Evolutionary conservation across 345 rosid species (phyloP).

Genomic region (Eucalyptus sideroxylon): DNA sequence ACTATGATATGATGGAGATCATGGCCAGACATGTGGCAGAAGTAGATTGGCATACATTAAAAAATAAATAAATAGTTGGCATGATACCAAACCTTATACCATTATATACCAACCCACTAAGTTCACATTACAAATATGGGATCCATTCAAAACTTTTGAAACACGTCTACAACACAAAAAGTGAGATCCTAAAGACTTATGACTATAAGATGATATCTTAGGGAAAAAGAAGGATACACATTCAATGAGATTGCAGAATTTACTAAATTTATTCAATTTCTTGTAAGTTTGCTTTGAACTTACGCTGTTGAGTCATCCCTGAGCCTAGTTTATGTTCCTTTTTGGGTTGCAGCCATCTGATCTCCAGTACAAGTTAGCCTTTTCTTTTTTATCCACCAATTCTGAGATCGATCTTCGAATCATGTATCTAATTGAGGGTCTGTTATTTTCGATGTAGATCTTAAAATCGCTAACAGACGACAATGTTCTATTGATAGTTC

Average conservation of each 20-base stretch:
- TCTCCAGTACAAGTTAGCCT: neutral
- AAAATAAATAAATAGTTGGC: neutral
- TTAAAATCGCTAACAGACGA: neutral
- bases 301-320: neutral
- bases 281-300: neutral
- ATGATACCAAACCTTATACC: neutral
- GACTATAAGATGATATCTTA: neutral
- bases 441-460: neutral
- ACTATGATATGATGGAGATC: neutral
- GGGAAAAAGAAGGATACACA: neutral
- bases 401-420: neutral
- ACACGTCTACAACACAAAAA: neutral
- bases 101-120: neutral
- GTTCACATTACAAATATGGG: neutral
- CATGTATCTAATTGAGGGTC: neutral
- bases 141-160: neutral
- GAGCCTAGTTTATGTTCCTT: neutral
- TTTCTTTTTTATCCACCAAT: neutral
- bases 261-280: neutral
- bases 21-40: neutral
- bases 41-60: neutral
- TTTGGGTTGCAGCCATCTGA: neutral
- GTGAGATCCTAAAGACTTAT: neutral
- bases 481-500: neutral
- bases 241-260: neutral